Evolutionary conservation across 1,284 basidiomycete species (phyloP), one percentile per base, ranked within the genome.

Genomic region (Athelia sp.): DNA sequence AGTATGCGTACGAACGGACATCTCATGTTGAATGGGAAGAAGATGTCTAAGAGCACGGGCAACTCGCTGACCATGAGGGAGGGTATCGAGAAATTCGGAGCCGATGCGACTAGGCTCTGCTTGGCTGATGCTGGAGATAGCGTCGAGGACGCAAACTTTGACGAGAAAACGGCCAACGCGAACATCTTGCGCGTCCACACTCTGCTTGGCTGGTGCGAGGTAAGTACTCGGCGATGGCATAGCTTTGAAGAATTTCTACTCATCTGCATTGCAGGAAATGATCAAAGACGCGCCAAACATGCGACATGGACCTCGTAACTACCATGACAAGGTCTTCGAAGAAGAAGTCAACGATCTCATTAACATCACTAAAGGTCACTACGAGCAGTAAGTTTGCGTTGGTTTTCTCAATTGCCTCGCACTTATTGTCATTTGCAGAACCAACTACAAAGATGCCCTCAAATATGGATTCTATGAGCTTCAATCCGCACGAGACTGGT

Each of bases 21-120:
- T 65, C 71, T 99, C 72, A 90, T 96, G 90, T 71, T 99, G 65
- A 99, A 99, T 70, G 96, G 96, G 32, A 90, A 95, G 76, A 99
- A 99, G 78, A 99, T 99, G 97, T 87, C 84, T 51, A 98, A 99
- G 81, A 92, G 90, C 68, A 97, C 91, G 43, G 97, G 93, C 14
- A 93, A 93, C 65, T 88, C 82, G 38, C 70, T 93, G 72, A 94
- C 90, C 1, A 69, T 94, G 60, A 73, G 81, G 46, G 84, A 94
- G 62, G 76, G 83, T 9, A 78, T 93, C 47, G 74, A 81, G 62
- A 93, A 96, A 73, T 96, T 95, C 62, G 93, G 93, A 48, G 90
- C 93, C 21, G 93, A 96, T 65, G 93, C 96, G 31, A 96, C 91
- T 61, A 81, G 97, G 54, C 73, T 99, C 71, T 83, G 85, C 34